Evolutionary conservation across 2,329 filamentous ascomycete genomes (phyloP).

Genomic region (Thelonectria rubi): DNA sequence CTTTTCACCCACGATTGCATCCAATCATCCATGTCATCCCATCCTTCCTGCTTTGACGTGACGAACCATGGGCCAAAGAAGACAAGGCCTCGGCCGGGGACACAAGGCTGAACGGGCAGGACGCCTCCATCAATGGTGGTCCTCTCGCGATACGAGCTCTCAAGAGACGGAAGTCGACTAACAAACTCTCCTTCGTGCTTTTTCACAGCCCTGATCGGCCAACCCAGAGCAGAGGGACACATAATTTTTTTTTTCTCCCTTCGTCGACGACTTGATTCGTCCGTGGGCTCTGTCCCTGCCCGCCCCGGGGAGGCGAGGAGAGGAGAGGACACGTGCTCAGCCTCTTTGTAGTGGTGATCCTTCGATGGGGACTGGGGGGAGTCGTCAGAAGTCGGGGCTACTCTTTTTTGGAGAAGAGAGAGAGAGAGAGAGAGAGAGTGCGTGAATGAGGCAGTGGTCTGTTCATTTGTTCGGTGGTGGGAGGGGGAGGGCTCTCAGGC

Average conservation of each 20-base stretch:
- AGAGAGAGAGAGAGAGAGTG: too few relatives aligned
- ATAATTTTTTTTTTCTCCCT: not conserved
- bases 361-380: not conserved
- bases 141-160: not conserved
- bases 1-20: not conserved
- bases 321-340: not conserved
- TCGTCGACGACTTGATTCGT: not conserved
- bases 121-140: not conserved
- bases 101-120: constrained; percentile 19
- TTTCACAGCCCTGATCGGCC: not conserved
- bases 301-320: too few relatives aligned
- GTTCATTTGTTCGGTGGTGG: not conserved
- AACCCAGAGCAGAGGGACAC: not conserved
- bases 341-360: not conserved
- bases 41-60: not conserved
- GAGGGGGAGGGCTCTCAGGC: too few relatives aligned
- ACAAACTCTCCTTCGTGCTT: too few relatives aligned
- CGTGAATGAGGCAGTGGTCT: not conserved
- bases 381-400: not conserved
- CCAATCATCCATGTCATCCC: not conserved
- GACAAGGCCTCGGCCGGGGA: not conserved
- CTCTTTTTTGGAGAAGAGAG: not conserved
- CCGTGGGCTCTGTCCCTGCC: not conserved
- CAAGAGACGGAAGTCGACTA: not conserved
- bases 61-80: constrained; percentile 5